Evolutionary conservation across 345 rosid species (phyloP).

Genomic region (Arabidopsis thaliana): TAIR10.1 NC_003074.8:8258001-8258500

Average conservation of each 20-base stretch:
- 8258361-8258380: background rate
- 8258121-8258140: constrained; percentile 24
- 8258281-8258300: constrained; percentile 23
- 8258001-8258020: constrained; percentile 26
- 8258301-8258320: background rate
- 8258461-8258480: too few species aligned
- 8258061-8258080: constrained; percentile 33
- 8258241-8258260: constrained; percentile 28
- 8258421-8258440: background rate
- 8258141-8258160: constrained; percentile 41
- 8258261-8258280: constrained; percentile 6
- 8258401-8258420: background rate
- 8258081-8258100: constrained; percentile 30
- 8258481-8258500: too few species aligned
- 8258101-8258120: constrained; percentile 34
- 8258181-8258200: constrained; percentile 35
- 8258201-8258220: constrained; percentile 32
- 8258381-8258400: background rate
- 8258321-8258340: constrained; percentile 17
- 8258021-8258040: constrained; percentile 16
- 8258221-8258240: constrained; percentile 32
- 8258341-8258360: constrained; percentile 1
- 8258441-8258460: too few species aligned
- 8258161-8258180: constrained; percentile 40
- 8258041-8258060: constrained; percentile 41